phyloP scores from a whole-genome alignment of 139 green algal genomes.

The Picochlorum sp. region DNA sequence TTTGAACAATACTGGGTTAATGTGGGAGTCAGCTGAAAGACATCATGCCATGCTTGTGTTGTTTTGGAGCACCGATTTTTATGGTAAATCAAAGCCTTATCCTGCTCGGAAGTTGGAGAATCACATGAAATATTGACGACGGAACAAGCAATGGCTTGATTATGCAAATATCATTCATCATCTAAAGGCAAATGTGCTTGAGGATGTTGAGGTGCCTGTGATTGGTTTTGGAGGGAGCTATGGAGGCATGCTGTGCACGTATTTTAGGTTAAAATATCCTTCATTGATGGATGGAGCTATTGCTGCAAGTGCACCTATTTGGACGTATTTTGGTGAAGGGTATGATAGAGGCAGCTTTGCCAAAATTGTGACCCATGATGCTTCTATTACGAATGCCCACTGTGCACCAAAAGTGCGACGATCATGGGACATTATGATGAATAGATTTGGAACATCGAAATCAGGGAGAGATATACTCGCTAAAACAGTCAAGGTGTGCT shows the following conservation, averaged over 20 bases:
- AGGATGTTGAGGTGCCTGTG: conserved; percentile 34
- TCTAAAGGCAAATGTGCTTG: conserved; percentile 27
- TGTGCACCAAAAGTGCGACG: conserved; percentile 16
- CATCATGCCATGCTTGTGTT: conserved; percentile 40
- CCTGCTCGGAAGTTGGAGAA: background rate
- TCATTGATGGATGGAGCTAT: conserved; percentile 72
- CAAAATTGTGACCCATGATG: conserved; percentile 42
- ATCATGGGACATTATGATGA: conserved; percentile 10
- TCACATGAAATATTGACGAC: conserved; percentile 46
- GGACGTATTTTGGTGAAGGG: conserved; percentile 60
- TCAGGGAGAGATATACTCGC: background rate
- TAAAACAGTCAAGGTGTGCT: conserved; percentile 5
- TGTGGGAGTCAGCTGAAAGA: conserved; percentile 46
- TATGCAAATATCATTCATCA: conserved; percentile 53
- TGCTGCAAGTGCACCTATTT: conserved; percentile 83
- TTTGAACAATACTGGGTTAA: conserved; percentile 50
- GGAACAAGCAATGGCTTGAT: conserved; percentile 63
- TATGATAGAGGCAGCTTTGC: conserved; percentile 36
- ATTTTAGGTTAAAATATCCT: conserved; percentile 68
- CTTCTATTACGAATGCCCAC: conserved; percentile 20
- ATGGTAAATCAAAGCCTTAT: conserved; percentile 29
- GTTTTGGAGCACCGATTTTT: conserved; percentile 46
- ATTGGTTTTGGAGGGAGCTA: conserved; percentile 76
- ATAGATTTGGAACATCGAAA: conserved; percentile 3
- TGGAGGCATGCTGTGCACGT: conserved; percentile 63